Conservation (phyloP, 164 flowering plant genomes). For the Magnolia kwangsiensis region DNA sequence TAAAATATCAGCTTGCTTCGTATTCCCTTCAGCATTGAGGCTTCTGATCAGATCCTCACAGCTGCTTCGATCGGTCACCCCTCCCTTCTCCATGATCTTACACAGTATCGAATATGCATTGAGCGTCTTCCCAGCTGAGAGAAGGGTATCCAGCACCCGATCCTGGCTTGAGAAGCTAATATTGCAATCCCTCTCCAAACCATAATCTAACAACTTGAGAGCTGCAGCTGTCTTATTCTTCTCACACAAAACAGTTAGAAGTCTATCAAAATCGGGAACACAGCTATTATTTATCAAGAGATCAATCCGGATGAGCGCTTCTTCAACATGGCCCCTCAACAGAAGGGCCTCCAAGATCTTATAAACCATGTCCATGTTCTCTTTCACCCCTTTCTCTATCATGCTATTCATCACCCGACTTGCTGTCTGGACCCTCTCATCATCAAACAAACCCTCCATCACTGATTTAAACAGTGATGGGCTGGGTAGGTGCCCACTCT, state of each 20-base stretch:
- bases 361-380: slow-evolving; percentile 75
- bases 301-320: slow-evolving; percentile 81
- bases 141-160: slow-evolving; percentile 74
- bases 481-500: slow-evolving; percentile 63
- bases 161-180: slow-evolving; percentile 68
- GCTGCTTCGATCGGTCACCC: slow-evolving; percentile 49
- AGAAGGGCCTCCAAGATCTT: slow-evolving; percentile 89
- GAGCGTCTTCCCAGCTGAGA: slow-evolving; percentile 79
- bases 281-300: slow-evolving; percentile 50
- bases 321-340: slow-evolving; percentile 95
- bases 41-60: slow-evolving; percentile 63
- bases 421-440: slow-evolving; percentile 81
- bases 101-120: slow-evolving; percentile 85
- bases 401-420: slow-evolving; percentile 87
- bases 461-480: slow-evolving; percentile 57
- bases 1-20: slow-evolving; percentile 91
- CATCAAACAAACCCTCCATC: slow-evolving; percentile 64
- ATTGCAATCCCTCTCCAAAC: slow-evolving; percentile 65
- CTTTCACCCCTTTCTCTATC: slow-evolving; percentile 89
- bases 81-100: slow-evolving; percentile 75
- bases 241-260: slow-evolving; percentile 60
- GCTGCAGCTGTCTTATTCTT: slow-evolving; percentile 84
- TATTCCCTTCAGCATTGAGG: slow-evolving; percentile 82
- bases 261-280: slow-evolving; percentile 55
- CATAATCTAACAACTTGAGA: slow-evolving; percentile 69